Percentiles rank a stretch among this genome's conserved stretches.
phyloP scores from a whole-genome alignment of 176 grass and related monocot species.

The Zea mays region Zm-B73-REFERENCE-NAM-5.0 NC_050100.1:221670001-221670500 shows the following conservation, averaged over 20 bases:
- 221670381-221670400: conserved; percentile 27
- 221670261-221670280: conserved; percentile 95
- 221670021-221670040: conserved; percentile 66
- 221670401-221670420: conserved; percentile 15
- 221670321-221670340: conserved; percentile 86
- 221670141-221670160: conserved; percentile 53
- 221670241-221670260: conserved; percentile 73
- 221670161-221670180: conserved; percentile 7
- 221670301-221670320: conserved; percentile 63
- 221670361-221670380: conserved; percentile 83
- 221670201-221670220: not conserved
- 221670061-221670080: conserved; percentile 92
- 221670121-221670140: conserved; percentile 57
- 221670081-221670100: conserved; percentile 81
- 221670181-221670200: conserved; percentile 11
- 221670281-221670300: conserved; percentile 83
- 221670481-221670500: conserved; percentile 89
- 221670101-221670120: conserved; percentile 82
- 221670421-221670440: not conserved
- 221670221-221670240: conserved; percentile 76
- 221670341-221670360: conserved; percentile 89
- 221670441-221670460: conserved; percentile 17
- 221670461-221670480: conserved; percentile 82
- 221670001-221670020: conserved; percentile 13
- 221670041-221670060: conserved; percentile 61